A percentile compares a stretch with the other conserved stretches of the same genome.
Evolutionary conservation across 139 green algal species (phyloP).

Genomic region (Zygnema circumcarinatum): DNA sequence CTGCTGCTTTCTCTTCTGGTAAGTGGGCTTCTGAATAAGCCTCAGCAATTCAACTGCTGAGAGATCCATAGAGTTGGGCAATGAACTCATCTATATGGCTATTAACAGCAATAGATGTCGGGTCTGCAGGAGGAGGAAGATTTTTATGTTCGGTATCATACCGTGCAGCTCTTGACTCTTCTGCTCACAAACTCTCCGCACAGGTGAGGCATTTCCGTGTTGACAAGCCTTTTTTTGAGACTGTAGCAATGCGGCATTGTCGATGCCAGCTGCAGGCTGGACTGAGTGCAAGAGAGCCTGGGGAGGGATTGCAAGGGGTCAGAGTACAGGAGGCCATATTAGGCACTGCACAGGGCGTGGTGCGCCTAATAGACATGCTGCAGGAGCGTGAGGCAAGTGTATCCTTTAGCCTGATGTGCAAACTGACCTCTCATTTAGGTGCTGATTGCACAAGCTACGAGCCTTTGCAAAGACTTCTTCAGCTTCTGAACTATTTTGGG

Average conservation of each 20-base stretch:
- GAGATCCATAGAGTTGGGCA: too few relatives aligned
- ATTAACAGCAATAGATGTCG: background rate
- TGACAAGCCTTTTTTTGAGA: background rate
- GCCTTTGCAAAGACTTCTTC: too few relatives aligned
- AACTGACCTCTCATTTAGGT: too few relatives aligned
- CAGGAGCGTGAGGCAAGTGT: conserved; percentile 71
- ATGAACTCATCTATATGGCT: background rate
- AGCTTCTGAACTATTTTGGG: too few relatives aligned
- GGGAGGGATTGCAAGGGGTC: background rate
- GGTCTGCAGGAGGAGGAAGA: conserved; percentile 72
- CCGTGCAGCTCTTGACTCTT: conserved; percentile 80
- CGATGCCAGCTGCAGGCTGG: too few relatives aligned
- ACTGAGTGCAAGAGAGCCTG: too few relatives aligned
- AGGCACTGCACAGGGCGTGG: conserved; percentile 74
- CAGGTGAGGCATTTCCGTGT: conserved; percentile 28
- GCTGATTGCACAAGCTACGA: too few relatives aligned
- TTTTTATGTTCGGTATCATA: conserved; percentile 89
- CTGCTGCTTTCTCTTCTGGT: conserved; percentile 77
- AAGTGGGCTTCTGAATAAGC: background rate
- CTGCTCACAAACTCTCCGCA: conserved; percentile 66
- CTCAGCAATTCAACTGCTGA: background rate
- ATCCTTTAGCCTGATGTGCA: background rate
- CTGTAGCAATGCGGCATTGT: too few relatives aligned
- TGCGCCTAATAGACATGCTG: conserved; percentile 85
- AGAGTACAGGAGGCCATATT: conserved; percentile 75